Evolutionary conservation across 2,329 filamentous ascomycete genomes (phyloP), one percentile per base, ranked within the genome.

Genomic region (Zasmidium cellare): DNA sequence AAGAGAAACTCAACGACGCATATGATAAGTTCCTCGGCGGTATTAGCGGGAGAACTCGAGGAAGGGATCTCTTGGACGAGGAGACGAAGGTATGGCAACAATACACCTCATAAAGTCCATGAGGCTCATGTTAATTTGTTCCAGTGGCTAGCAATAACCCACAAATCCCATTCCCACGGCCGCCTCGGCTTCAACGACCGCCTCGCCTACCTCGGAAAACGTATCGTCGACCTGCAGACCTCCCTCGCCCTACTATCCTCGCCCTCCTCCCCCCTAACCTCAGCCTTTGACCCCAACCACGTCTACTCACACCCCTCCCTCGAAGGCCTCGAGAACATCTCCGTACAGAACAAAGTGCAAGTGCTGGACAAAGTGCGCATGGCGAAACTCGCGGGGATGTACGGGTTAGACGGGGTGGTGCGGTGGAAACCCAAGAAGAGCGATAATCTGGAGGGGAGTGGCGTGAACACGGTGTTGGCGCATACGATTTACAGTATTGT

Each of bases 91-190:
- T 71, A 66, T 9, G 11, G 35, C 31, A 20, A n/a, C n/a, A n/a
- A n/a, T 7, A 44, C 50, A 46, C 22, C 5, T 22, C 22, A 6
- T 28, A 11, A 11, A 28, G 25, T 5, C 11, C 25, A 6, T 5
- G 11, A 5, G 25, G 6, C 25, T 6, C 11, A 11, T 28, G 25
- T 11, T 28, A 28, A 19, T 38, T 3, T 23, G 1, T 35, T 31
- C 28, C 57, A 72, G 79, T 99, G 94, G 94, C 80, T 97, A 70
- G 92, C 92, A 25, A 85, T 99, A 56, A 99, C 94, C 65, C 94
- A 97, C 76, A 97, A 97, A 84, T 97, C 92, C 76, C 97, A 96
- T 71, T 93, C 99, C 73, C 92, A 97, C 72, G 94, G 92, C 53
- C 83, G 91, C 70, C 87, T 92, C 80, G 93, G 93, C 1, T 96